A percentile compares a stretch with the other conserved stretches of the same genome.
Conservation (phyloP, 148 eudicot genomes). For the Pharnaceum exiguum region DNA sequence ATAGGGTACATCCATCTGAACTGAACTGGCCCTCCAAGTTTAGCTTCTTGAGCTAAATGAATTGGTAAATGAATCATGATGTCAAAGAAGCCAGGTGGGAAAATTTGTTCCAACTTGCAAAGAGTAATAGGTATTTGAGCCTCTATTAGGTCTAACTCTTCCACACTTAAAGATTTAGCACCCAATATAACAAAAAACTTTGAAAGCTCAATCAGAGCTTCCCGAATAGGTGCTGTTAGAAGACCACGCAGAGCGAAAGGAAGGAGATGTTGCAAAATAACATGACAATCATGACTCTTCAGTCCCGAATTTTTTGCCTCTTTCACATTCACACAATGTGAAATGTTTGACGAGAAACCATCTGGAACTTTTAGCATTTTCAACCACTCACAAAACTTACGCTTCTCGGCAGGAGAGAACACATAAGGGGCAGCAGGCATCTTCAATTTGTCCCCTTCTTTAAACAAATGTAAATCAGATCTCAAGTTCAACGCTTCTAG, state of each 20-base stretch:
- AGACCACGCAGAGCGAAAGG: background rate
- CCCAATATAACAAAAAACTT: background rate
- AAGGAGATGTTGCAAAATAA: conserved; percentile 1
- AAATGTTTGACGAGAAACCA: conserved; percentile 3
- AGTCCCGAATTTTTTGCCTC: background rate
- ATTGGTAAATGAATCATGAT: conserved; percentile 8
- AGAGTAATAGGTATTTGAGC: conserved; percentile 8
- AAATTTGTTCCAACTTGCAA: conserved; percentile 5
- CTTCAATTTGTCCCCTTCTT: background rate
- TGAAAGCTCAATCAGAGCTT: conserved; percentile 1
- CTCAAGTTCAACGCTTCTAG: background rate
- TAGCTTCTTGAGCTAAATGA: conserved; percentile 15
- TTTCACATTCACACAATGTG: conserved; percentile 4
- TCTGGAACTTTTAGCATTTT: background rate
- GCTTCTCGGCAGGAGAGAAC: background rate
- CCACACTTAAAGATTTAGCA: background rate
- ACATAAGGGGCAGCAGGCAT: background rate
- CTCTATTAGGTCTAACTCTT: conserved; percentile 3
- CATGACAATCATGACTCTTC: background rate
- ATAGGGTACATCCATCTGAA: conserved; percentile 21
- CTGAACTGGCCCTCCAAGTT: background rate
- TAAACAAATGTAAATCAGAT: background rate
- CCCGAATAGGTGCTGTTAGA: background rate
- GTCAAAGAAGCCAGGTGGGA: conserved; percentile 2
- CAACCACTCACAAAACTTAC: background rate